phyloP scores from a whole-genome alignment of 305 asterid genomes.

The Solanum hybrid region DNA sequence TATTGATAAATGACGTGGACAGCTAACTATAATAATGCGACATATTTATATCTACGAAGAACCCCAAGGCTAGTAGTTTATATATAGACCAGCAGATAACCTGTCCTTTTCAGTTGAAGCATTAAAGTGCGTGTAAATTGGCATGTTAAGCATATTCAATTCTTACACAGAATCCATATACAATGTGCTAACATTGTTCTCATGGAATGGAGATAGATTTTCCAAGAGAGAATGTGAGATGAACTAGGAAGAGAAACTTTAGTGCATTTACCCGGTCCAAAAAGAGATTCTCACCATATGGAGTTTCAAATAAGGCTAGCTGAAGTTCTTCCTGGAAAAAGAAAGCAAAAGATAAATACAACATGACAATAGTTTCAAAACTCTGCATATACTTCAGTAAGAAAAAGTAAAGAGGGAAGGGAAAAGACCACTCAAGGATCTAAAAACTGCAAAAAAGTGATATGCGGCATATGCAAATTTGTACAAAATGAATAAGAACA shows the following conservation, averaged over 20 bases:
- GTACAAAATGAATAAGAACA: not conserved
- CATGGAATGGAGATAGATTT: not conserved
- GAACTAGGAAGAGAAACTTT: not conserved
- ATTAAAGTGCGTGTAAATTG: not conserved
- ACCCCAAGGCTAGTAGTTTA: not conserved
- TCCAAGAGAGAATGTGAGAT: not conserved
- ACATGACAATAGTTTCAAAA: not conserved
- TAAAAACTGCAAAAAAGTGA: not conserved
- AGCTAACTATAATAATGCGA: not conserved
- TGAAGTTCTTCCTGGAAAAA: slow-evolving; percentile 67
- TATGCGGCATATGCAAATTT: not conserved
- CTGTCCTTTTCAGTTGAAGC: not conserved
- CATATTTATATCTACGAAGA: not conserved
- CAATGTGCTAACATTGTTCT: not conserved
- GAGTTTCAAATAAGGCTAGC: slow-evolving; percentile 62
- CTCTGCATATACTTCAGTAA: not conserved
- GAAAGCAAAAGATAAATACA: not conserved
- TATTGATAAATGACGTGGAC: not conserved
- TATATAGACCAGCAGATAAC: not conserved
- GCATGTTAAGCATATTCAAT: not conserved
- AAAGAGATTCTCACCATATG: slow-evolving; percentile 59
- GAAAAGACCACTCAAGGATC: not conserved
- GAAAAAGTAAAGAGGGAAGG: not conserved
- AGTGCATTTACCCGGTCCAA: slow-evolving; percentile 55
- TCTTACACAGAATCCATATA: not conserved